These are phyloP conservation scores for Taxawa tesnikishii DNA, from an alignment of 2,329 filamentous ascomycete species.

Conservation along the genomic window DNA sequence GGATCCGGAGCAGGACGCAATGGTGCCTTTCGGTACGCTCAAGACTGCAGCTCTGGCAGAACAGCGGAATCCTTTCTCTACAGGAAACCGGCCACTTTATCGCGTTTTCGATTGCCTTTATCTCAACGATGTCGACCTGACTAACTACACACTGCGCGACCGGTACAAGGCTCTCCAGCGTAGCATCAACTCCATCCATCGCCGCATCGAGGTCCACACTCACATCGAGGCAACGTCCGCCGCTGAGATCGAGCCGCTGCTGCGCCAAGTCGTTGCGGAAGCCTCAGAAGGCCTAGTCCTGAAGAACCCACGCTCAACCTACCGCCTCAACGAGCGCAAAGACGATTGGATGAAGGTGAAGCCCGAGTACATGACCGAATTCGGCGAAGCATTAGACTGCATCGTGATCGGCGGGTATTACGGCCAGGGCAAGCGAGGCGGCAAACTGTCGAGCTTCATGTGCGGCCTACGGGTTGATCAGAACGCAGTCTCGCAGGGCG, in stretches of 20 bases:
- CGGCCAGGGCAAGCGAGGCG: constrained; percentile 75
- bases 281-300: constrained; percentile 82
- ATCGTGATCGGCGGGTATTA: constrained; percentile 87
- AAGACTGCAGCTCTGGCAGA: constrained; percentile 81
- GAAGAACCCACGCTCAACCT: constrained; percentile 83
- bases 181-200: constrained; percentile 56
- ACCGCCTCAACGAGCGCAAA: constrained; percentile 77
- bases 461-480: constrained; percentile 72
- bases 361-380: constrained; percentile 95
- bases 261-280: constrained; percentile 75
- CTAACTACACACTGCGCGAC: constrained; percentile 71
- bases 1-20: constrained; percentile 75
- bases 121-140: constrained; percentile 69
- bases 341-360: constrained; percentile 99
- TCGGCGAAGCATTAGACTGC: constrained; percentile 85
- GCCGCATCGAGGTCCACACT: constrained; percentile 71
- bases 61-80: constrained; percentile 57
- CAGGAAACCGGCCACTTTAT: constrained; percentile 62
- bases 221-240: constrained; percentile 54
- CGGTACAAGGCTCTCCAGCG: constrained; percentile 62
- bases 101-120: constrained; percentile 86
- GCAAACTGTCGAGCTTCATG: constrained; percentile 73
- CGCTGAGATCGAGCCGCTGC: constrained; percentile 62
- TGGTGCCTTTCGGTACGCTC: constrained; percentile 81
- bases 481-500: constrained; percentile 44